These are phyloP conservation scores for Chaetomium sp. DNA, from an alignment of 2,329 filamentous ascomycete genomes.

Conservation along the genomic window DNA sequence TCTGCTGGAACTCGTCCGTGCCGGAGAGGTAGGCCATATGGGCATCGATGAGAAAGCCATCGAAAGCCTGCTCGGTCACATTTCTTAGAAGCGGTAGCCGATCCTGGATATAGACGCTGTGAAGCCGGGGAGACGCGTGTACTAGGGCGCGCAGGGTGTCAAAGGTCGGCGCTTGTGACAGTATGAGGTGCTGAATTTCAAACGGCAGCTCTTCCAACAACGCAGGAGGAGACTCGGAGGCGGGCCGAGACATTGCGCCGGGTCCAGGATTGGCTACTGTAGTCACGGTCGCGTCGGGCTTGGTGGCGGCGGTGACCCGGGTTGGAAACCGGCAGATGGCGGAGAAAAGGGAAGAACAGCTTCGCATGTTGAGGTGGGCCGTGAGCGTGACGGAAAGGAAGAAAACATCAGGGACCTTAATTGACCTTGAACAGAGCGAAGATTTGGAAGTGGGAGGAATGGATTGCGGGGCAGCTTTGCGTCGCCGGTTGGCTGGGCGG, in stretches of 20 bases:
- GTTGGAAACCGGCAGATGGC: no score
- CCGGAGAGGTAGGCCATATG: constrained; percentile 13
- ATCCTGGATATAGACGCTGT: constrained; percentile 12
- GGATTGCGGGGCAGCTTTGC: no score
- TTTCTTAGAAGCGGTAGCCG: constrained; percentile 2
- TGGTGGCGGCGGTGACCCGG: no score
- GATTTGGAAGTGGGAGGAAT: no score
- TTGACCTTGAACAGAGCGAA: no score
- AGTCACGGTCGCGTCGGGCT: no score
- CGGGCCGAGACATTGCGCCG: background rate
- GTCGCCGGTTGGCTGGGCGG: no score
- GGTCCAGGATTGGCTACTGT: background rate
- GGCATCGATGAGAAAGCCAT: constrained; percentile 1
- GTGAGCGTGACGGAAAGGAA: no score
- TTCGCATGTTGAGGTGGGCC: no score
- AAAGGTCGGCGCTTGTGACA: constrained; percentile 5
- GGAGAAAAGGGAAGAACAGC: no score
- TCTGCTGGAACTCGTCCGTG: background rate
- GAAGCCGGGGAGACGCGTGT: constrained; percentile 12
- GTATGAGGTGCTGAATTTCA: constrained; percentile 16
- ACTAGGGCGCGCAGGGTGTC: constrained; percentile 4
- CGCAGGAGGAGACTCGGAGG: no score
- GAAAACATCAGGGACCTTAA: no score
- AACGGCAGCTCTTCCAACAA: constrained; percentile 11
- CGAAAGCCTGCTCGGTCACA: background rate